These are phyloP conservation scores for Apiotrichum sp. DNA, from an alignment of 1,284 basidiomycete species.

Conservation along the genomic window DNA sequence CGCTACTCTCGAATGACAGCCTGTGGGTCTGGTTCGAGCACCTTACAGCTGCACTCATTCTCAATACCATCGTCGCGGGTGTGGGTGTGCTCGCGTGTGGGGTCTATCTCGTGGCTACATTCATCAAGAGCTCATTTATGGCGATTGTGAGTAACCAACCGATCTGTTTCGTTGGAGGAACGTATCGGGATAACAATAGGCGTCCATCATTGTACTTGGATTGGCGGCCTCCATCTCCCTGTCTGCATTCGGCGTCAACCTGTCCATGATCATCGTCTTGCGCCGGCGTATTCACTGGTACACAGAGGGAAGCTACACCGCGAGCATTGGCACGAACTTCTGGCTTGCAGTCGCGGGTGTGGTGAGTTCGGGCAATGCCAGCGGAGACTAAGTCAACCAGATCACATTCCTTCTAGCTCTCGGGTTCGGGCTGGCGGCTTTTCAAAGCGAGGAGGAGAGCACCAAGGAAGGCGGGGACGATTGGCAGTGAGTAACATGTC, in stretches of 20 bases:
- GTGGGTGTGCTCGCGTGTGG: slow-evolving; percentile 28
- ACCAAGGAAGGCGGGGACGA: neutral
- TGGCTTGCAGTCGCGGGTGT: slow-evolving; percentile 40
- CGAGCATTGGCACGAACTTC: slow-evolving; percentile 31
- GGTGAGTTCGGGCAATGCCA: slow-evolving; percentile 22
- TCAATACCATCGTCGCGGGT: slow-evolving; percentile 37
- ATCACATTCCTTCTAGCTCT: neutral
- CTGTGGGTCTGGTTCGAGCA: slow-evolving; percentile 14
- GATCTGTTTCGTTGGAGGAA: neutral
- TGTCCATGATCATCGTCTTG: slow-evolving; percentile 31
- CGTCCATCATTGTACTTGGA: neutral
- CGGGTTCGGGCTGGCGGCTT: too few relatives aligned
- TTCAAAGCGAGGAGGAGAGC: too few relatives aligned
- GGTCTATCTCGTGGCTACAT: slow-evolving; percentile 31
- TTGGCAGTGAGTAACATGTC: neutral
- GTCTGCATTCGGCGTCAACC: slow-evolving; percentile 11
- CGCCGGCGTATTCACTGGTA: slow-evolving; percentile 23
- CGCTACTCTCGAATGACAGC: neutral
- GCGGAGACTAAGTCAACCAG: neutral
- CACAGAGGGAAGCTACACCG: slow-evolving; percentile 23
- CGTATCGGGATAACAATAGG: neutral
- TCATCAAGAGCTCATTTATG: slow-evolving; percentile 2
- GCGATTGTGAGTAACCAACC: neutral
- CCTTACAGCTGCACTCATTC: slow-evolving; percentile 25
- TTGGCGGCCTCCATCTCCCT: neutral